Evolutionary conservation across 2,329 filamentous ascomycete genomes (phyloP).

Genomic region (Colletotrichum tofieldiae): DNA sequence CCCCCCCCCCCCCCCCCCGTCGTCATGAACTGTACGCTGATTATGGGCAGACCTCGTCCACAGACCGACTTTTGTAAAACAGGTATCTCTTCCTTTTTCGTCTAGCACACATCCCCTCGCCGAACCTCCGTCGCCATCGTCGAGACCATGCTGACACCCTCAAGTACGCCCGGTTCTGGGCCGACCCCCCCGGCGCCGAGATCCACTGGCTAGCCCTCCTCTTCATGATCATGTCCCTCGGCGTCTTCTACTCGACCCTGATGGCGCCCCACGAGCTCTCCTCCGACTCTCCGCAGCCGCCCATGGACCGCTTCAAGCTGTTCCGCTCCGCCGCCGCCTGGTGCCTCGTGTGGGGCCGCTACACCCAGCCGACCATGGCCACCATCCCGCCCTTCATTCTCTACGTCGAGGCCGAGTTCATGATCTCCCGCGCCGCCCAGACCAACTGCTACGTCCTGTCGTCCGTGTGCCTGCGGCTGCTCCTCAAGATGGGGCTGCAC

Average conservation of each 20-base stretch:
- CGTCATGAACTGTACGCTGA: slow-evolving; percentile 41
- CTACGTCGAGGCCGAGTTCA: slow-evolving; percentile 69
- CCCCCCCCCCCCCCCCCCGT: not conserved
- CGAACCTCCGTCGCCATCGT: not conserved
- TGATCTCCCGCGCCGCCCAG: slow-evolving; percentile 66
- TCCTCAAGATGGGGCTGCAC: slow-evolving; percentile 73
- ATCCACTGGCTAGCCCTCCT: slow-evolving; percentile 67
- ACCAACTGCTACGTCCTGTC: slow-evolving; percentile 69
- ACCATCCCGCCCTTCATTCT: slow-evolving; percentile 68
- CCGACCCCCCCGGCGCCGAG: slow-evolving; percentile 56
- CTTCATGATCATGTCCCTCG: slow-evolving; percentile 63
- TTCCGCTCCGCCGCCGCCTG: slow-evolving; percentile 67
- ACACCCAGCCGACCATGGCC: slow-evolving; percentile 63
- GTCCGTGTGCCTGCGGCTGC: slow-evolving; percentile 66
- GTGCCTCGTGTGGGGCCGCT: slow-evolving; percentile 66
- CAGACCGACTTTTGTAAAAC: slow-evolving; percentile 65
- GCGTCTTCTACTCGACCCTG: slow-evolving; percentile 62
- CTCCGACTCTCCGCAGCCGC: slow-evolving; percentile 56
- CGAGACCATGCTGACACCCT: not conserved
- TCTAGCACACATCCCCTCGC: not conserved
- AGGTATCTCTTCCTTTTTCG: slow-evolving; percentile 50
- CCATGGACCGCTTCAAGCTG: slow-evolving; percentile 62
- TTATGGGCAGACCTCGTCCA: slow-evolving; percentile 64
- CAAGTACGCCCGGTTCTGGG: slow-evolving; percentile 67
- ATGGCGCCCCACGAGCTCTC: slow-evolving; percentile 61